Base-by-base conservation (phyloP, 2,329 filamentous ascomycete genomes). In the Pseudogymnoascus sp. region DNA sequence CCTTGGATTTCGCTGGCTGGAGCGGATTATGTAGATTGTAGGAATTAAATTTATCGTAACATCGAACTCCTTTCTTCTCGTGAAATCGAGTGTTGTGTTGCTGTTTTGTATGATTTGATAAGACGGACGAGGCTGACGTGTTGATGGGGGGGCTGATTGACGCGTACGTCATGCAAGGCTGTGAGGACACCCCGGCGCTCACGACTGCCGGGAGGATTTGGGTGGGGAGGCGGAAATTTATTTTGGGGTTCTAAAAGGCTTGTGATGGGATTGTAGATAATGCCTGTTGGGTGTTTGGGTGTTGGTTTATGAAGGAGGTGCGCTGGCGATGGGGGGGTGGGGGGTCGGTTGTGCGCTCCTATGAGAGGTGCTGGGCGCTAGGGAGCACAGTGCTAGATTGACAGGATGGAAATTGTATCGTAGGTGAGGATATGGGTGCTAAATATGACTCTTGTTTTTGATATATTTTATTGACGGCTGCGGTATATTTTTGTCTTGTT, bases 161-260 rank as follows among this genome's bases (percentile, higher is more conserved):
- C 43, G 43, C 43, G 43, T 50, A 50, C 43, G 43, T 50, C 43
- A 50, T 50, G 24, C 43, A 50, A 50, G 43, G 43, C 43, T 50
- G 43, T 50, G 43, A 10, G 43, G 11, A 12, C 11, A 22, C 41
- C 19, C 22, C 19, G 19, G 10, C 11, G 10, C 1, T 24, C 5
- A 7, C 11, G 12, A 16, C 41, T 46, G 2, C 22, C 2, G 16
- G 7, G 40, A 12, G 40, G 16, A 24, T 22, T 43, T 43, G 2
- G 40, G 4, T 3, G 8, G 40, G 8, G 19, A 12, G 11, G 19
- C n/a, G n/a, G n/a, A n/a, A n/a, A n/a, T n/a, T 24, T 46, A 46
- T 46, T 46, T 14, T 46, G 24, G 37, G 3, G 7, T 19, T 40
- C n/a, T n/a, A n/a, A n/a, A n/a, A n/a, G n/a, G n/a, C n/a, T n/a